Conservation (phyloP, 2,329 filamentous ascomycete species). For the Sporothrix curviconia region DNA sequence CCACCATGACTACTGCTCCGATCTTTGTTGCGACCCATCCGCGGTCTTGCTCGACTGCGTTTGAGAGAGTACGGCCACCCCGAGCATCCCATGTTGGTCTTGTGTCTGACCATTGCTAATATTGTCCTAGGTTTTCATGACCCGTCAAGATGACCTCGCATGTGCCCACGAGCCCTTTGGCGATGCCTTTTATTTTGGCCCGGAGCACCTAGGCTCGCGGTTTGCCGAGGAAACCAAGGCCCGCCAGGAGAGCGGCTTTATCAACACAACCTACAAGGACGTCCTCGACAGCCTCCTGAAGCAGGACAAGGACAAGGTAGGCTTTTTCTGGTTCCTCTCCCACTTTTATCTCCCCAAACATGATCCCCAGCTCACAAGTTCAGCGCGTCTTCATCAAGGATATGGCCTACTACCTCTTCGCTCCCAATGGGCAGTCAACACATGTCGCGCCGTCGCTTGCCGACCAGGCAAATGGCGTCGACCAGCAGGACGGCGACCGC, state of each 20-base stretch:
- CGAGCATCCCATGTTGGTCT: too few relatives aligned
- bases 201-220: conserved; percentile 74
- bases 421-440: conserved; percentile 61
- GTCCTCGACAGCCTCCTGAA: conserved; percentile 70
- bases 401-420: conserved; percentile 86
- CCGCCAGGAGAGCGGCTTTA: conserved; percentile 58
- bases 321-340: background rate
- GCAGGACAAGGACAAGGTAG: conserved; percentile 49
- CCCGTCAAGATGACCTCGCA: conserved; percentile 69
- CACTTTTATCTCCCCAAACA: background rate
- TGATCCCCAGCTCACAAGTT: background rate
- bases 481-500: conserved; percentile 40
- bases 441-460: conserved; percentile 75
- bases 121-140: conserved; percentile 80
- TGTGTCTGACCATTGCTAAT: too few relatives aligned
- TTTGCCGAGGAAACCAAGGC: conserved; percentile 62
- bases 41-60: conserved; percentile 90
- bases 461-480: conserved; percentile 22
- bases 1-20: conserved; percentile 58
- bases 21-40: conserved; percentile 95
- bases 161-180: conserved; percentile 95
- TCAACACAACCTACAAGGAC: conserved; percentile 64
- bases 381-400: conserved; percentile 95
- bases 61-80: conserved; percentile 67
- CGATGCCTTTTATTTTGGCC: conserved; percentile 93